Evolutionary conservation across 176 grass and related monocot genomes (phyloP).

Genomic region (Triticum dicoccoides): DNA sequence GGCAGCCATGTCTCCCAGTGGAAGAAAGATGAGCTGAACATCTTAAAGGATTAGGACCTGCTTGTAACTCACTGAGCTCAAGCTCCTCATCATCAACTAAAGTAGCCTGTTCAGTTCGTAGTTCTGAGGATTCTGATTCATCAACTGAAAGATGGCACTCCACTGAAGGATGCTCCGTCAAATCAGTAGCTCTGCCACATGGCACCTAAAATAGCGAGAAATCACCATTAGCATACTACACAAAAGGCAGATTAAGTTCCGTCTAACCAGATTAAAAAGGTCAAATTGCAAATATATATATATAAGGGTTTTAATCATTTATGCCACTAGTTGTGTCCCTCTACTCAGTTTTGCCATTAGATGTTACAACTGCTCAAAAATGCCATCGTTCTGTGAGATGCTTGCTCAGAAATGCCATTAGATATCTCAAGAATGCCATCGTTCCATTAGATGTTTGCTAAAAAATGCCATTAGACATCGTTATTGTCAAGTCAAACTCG

Average conservation of each 20-base stretch:
- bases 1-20: constrained; percentile 79
- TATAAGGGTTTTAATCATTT: too few species aligned
- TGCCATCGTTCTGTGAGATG: too few species aligned
- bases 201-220: constrained; percentile 45
- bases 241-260: neutral
- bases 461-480: too few species aligned
- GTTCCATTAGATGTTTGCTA: too few species aligned
- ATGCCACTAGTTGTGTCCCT: too few species aligned
- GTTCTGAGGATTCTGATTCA: constrained; percentile 50
- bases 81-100: constrained; percentile 95
- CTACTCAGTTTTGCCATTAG: too few species aligned
- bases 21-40: constrained; percentile 93
- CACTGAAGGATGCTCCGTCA: constrained; percentile 37
- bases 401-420: too few species aligned
- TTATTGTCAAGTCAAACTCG: too few species aligned
- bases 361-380: too few species aligned
- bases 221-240: neutral
- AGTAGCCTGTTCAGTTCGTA: constrained; percentile 35
- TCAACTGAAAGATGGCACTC: constrained; percentile 80
- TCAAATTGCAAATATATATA: neutral
- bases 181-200: constrained; percentile 44
- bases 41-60: constrained; percentile 84
- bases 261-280: neutral
- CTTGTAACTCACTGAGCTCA: constrained; percentile 87
- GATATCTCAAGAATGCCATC: too few species aligned